phyloP scores from a whole-genome alignment of 129 eudicot genomes.

The Ambrosia trifida region DNA sequence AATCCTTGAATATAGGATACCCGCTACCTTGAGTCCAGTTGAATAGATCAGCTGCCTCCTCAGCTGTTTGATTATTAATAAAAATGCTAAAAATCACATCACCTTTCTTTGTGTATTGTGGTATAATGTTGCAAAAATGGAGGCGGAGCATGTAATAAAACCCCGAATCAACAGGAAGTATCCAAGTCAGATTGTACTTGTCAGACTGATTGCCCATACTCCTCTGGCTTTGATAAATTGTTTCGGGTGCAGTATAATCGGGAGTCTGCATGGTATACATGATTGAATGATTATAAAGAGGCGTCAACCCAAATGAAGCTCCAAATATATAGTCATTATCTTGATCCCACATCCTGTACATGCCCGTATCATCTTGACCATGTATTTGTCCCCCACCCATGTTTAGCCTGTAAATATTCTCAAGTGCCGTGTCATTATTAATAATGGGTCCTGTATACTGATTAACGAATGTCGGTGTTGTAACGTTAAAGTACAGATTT shows the following conservation, averaged over 20 bases:
- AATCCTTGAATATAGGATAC: constrained; percentile 36
- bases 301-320: not conserved
- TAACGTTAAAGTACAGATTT: not conserved
- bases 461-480: not conserved
- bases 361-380: constrained; percentile 23
- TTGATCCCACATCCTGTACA: constrained; percentile 34
- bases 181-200: constrained; percentile 25
- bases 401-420: constrained; percentile 19
- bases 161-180: constrained; percentile 41
- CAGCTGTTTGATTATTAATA: constrained; percentile 38
- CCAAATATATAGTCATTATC: constrained; percentile 28
- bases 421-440: not conserved
- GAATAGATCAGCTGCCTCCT: constrained; percentile 25
- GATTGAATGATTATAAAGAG: not conserved
- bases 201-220: constrained; percentile 10
- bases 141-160: constrained; percentile 39
- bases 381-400: constrained; percentile 18
- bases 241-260: constrained; percentile 7
- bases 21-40: constrained; percentile 10
- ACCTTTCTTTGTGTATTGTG: not conserved
- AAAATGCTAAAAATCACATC: constrained; percentile 21
- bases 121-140: constrained; percentile 43
- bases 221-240: constrained; percentile 29
- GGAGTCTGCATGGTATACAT: constrained; percentile 26
- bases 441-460: not conserved